Conservation (phyloP, 2,329 filamentous ascomycete genomes). For the Trichoderma endophyticum region DNA sequence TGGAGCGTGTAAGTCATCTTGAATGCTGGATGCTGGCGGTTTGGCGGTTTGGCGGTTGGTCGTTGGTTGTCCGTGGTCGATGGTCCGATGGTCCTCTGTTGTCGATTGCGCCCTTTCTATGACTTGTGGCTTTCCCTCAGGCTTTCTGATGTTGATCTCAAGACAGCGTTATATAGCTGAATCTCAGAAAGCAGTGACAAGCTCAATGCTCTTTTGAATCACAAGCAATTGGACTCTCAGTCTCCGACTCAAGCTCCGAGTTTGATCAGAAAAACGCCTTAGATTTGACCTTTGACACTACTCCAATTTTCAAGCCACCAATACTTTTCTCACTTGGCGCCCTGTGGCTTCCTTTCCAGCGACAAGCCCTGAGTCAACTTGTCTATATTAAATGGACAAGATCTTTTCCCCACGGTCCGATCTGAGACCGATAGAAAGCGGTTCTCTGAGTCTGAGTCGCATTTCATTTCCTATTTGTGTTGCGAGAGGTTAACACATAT, state of each 20-base stretch:
- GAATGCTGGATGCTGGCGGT: not conserved
- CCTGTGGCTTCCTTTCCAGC: not conserved
- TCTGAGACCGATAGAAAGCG: not conserved
- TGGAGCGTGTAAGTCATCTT: slow-evolving; percentile 34
- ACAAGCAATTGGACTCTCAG: not conserved
- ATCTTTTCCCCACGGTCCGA: not conserved
- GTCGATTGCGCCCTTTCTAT: not conserved
- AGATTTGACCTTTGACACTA: not conserved
- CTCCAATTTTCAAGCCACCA: slow-evolving; percentile 12
- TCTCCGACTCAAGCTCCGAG: not conserved
- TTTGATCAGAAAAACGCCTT: not conserved
- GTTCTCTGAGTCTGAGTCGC: not conserved
- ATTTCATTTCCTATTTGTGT: not conserved
- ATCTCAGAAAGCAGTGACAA: not conserved
- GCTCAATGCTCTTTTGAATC: not conserved
- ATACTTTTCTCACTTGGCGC: not conserved
- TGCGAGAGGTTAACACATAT: not conserved
- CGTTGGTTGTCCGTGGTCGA: not conserved
- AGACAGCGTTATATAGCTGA: not conserved
- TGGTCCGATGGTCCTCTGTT: not conserved
- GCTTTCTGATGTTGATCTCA: not conserved
- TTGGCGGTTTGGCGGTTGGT: not conserved
- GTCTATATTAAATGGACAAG: not conserved
- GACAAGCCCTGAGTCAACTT: not conserved
- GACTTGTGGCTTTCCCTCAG: not conserved